Base-by-base conservation (phyloP, 208 protist genomes). In the Wallacemonas rigidus region DNA sequence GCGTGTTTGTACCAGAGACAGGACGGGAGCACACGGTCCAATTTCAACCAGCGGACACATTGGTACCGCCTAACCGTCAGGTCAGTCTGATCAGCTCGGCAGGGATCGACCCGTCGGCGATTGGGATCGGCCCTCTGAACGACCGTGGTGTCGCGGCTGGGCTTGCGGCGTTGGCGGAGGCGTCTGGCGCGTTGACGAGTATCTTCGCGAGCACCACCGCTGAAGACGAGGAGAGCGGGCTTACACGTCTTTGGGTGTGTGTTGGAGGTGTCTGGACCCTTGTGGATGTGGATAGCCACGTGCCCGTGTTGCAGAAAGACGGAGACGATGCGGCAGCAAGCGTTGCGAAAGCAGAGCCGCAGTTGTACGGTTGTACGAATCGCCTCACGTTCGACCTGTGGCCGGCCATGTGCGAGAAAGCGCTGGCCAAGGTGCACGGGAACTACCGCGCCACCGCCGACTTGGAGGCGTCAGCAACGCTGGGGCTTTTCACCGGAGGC, bases 371-470 rank as follows among this genome's bases (percentile, higher is more conserved):
- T 4, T 88, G 81, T 69, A 45, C 63, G 64, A 81, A 75, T 56
- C 7, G 15, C 36, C 43, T 73, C 41, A 71, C 61, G 14, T 75
- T 74, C n/a, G 88, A 95, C 35, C 51, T 93, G 15, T 96, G 91
- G 91, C 72, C 76, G 14, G 36, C 87, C 0, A 35, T 93, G 11
- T 83, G 88, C 39, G 91, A 96, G 76, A 96, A 96, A 77, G 87
- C 87, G 44, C 76, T 92, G 11, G 91, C 91, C 39, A 93, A 94
- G 72, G 61, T 90, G 3, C 60, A 78, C 15, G 82, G 88, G 48
- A 79, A 65, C 70, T 95, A 95, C 65, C 41, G 51, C 3, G 65
- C 78, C 2, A 82, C 81, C 11, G 17, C 54, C 12, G 55, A 14
- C 26, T 75, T 92, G 41, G 7, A 40, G 14, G 76, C 82, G 3